Percentiles rank a stretch among this genome's conserved stretches.
These are phyloP conservation scores for Lanmaoa rubissima DNA, from an alignment of 768 basidiomycete species.

Conservation along the genomic window DNA sequence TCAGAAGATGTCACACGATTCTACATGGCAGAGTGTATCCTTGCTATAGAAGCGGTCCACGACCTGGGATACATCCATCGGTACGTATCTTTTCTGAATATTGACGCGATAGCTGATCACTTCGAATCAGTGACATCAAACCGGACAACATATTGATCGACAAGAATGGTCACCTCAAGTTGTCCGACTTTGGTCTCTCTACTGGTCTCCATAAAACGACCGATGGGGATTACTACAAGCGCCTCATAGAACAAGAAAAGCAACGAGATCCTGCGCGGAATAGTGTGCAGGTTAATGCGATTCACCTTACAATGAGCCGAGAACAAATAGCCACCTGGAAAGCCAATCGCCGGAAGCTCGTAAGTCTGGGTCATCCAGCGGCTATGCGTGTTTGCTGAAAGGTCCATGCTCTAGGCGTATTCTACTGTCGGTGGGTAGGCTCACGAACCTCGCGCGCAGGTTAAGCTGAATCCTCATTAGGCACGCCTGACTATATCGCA, in stretches of 20 bases:
- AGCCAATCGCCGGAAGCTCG: slow-evolving; percentile 93
- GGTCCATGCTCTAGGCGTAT: slow-evolving; percentile 64
- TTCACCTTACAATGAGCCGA: slow-evolving; percentile 95
- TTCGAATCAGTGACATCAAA: slow-evolving; percentile 82
- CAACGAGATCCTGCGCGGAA: slow-evolving; percentile 72
- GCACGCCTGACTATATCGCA: slow-evolving; percentile 67
- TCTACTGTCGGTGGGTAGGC: slow-evolving; percentile 66
- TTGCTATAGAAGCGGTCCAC: slow-evolving; percentile 98
- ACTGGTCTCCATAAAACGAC: slow-evolving; percentile 97
- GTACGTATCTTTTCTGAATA: slow-evolving; percentile 42
- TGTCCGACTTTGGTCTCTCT: slow-evolving; percentile 97
- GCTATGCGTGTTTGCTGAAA: slow-evolving; percentile 2
- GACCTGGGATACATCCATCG: slow-evolving; percentile 99
- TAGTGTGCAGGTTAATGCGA: slow-evolving; percentile 96
- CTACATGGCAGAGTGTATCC: slow-evolving; percentile 98
- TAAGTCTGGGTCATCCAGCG: slow-evolving; percentile 33
- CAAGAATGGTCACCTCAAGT: slow-evolving; percentile 92
- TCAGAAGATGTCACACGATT: slow-evolving; percentile 98
- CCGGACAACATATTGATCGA: slow-evolving; percentile 99
- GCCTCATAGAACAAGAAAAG: slow-evolving; percentile 77
- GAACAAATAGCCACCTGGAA: slow-evolving; percentile 99
- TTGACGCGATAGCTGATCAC: background rate
- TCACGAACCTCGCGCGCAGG: background rate
- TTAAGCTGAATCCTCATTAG: slow-evolving; percentile 14
- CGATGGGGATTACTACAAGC: slow-evolving; percentile 92